A percentile compares a stretch with the other conserved stretches of the same genome.
These are phyloP conservation scores for Globisporangium abappressorium DNA, from an alignment of 352 stramenopile species.

Conservation along the genomic window DNA sequence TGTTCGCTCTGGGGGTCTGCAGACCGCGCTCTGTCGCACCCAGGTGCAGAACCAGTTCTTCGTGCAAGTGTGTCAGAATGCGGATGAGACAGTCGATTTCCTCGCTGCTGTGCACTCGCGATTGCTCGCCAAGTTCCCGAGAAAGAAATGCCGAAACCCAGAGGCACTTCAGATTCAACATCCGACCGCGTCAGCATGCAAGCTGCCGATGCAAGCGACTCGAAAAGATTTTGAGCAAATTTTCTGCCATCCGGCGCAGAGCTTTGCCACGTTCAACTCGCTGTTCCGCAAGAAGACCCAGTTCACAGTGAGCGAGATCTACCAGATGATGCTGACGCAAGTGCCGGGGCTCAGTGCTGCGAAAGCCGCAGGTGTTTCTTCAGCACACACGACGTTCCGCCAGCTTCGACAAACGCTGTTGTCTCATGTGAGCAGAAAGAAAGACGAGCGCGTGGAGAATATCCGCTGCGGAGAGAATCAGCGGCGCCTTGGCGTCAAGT, in stretches of 20 bases:
- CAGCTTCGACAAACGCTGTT: constrained; percentile 39
- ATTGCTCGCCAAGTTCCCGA: constrained; percentile 56
- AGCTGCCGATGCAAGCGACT: constrained; percentile 12
- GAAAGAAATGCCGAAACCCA: constrained; percentile 29
- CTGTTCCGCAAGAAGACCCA: constrained; percentile 74
- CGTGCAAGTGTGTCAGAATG: constrained; percentile 70
- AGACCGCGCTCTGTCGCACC: constrained; percentile 74
- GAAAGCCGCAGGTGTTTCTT: constrained; percentile 45
- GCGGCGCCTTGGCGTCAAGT: constrained; percentile 41
- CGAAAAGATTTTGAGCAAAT: constrained; percentile 22
- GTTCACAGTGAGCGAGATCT: constrained; percentile 71
- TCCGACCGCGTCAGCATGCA: not conserved
- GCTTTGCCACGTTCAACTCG: constrained; percentile 62
- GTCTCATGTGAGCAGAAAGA: constrained; percentile 2
- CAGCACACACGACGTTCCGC: constrained; percentile 48
- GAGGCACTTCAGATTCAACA: constrained; percentile 16
- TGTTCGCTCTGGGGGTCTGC: constrained; percentile 49
- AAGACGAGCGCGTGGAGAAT: constrained; percentile 30
- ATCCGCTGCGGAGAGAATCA: constrained; percentile 49
- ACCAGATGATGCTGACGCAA: constrained; percentile 85
- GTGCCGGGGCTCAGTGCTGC: constrained; percentile 52
- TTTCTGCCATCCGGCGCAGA: constrained; percentile 49
- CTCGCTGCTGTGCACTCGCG: constrained; percentile 61
- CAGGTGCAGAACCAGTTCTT: constrained; percentile 85
- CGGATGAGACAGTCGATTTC: constrained; percentile 78